Conservation (phyloP, 2,329 filamentous ascomycete species). For the Colletotrichum graminicola region DNA sequence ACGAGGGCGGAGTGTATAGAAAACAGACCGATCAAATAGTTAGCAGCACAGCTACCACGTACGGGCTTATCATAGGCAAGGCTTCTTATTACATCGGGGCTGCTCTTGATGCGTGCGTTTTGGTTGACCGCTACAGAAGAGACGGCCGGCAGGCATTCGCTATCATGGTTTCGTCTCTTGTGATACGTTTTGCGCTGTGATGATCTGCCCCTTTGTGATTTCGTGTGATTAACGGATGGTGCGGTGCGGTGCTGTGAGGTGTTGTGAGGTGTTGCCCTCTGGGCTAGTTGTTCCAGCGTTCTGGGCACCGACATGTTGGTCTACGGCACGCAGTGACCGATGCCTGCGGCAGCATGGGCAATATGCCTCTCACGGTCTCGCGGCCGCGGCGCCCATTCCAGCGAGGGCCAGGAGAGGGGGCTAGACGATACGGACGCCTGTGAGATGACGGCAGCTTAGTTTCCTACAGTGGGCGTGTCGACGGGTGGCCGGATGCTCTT, state of each 20-base stretch:
- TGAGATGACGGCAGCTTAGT: background rate
- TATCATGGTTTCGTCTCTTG: background rate
- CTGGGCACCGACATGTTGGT: background rate
- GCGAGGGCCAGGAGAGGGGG: background rate
- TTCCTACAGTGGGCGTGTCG: background rate
- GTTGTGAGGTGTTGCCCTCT: background rate
- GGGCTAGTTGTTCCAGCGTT: background rate
- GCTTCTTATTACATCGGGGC: conserved; percentile 50
- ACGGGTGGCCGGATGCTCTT: background rate
- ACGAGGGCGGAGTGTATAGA: conserved; percentile 43
- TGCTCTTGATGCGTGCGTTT: conserved; percentile 47
- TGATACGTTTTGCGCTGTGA: background rate
- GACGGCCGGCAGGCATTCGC: conserved; percentile 22
- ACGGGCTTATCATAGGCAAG: conserved; percentile 55
- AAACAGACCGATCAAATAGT: conserved; percentile 52
- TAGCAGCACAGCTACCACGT: conserved; percentile 51
- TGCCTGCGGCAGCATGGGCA: background rate
- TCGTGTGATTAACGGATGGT: background rate
- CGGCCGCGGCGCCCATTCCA: background rate
- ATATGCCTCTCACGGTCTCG: background rate
- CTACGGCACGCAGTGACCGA: too few relatives aligned
- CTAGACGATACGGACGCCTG: accelerated
- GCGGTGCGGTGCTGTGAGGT: background rate
- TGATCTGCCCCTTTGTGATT: background rate
- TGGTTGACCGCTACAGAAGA: conserved; percentile 32